Evolutionary conservation across 2,329 filamentous ascomycete genomes (phyloP).

Genomic region (Aureobasidium subglaciale): DNA sequence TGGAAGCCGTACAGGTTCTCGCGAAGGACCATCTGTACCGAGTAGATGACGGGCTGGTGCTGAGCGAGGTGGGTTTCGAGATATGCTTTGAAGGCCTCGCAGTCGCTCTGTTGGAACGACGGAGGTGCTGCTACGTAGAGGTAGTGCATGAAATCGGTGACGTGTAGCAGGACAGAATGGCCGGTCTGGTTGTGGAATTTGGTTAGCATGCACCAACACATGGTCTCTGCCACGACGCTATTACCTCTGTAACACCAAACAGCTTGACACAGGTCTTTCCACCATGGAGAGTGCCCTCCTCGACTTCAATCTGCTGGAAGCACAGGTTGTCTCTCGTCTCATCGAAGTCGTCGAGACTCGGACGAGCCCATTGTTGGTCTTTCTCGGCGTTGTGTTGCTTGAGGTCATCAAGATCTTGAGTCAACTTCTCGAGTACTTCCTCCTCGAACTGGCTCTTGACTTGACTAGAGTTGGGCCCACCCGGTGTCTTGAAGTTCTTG

Average conservation of each 20-base stretch:
- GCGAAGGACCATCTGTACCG: slow-evolving; percentile 71
- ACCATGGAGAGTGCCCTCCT: slow-evolving; percentile 76
- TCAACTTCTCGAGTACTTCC: slow-evolving; percentile 90
- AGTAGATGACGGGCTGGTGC: slow-evolving; percentile 66
- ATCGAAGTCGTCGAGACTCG: slow-evolving; percentile 54
- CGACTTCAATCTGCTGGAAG: slow-evolving; percentile 93
- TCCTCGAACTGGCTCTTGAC: slow-evolving; percentile 88
- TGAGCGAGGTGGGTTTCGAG: slow-evolving; percentile 74
- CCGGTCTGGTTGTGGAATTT: slow-evolving; percentile 44
- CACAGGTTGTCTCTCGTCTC: slow-evolving; percentile 62
- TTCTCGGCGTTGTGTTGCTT: slow-evolving; percentile 85
- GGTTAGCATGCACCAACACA: slow-evolving; percentile 16
- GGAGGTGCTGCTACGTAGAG: slow-evolving; percentile 86
- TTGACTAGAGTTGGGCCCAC: slow-evolving; percentile 64
- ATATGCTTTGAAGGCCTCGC: slow-evolving; percentile 68
- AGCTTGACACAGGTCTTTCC: slow-evolving; percentile 76
- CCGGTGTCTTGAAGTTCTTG: slow-evolving; percentile 55
- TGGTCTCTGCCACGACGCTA: slow-evolving; percentile 13
- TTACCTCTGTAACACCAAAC: slow-evolving; percentile 81
- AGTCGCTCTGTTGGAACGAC: slow-evolving; percentile 71
- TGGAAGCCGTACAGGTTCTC: slow-evolving; percentile 94
- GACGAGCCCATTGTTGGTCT: slow-evolving; percentile 84
- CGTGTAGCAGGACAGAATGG: slow-evolving; percentile 89
- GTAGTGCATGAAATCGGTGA: slow-evolving; percentile 94
- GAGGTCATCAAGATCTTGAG: slow-evolving; percentile 80